Conservation (phyloP, 768 basidiomycete genomes). For the Gymnopilus dilepis region DNA sequence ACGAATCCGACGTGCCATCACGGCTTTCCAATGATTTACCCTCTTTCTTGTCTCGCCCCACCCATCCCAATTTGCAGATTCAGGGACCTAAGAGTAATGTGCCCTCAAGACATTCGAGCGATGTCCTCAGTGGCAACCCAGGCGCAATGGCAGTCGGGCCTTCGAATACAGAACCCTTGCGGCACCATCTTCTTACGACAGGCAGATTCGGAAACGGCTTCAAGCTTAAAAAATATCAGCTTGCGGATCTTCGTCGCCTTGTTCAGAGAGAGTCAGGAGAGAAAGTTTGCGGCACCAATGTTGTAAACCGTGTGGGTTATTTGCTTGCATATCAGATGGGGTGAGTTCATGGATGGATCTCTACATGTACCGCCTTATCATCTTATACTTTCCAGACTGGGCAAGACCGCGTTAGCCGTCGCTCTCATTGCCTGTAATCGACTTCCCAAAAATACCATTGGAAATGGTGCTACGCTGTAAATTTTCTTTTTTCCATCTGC, state of each 20-base stretch:
- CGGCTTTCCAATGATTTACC: not conserved
- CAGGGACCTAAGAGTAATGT: too few relatives aligned
- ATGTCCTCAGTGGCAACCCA: too few relatives aligned
- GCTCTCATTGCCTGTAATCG: slow-evolving; percentile 11
- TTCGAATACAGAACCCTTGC: not conserved
- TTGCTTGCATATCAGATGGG: slow-evolving; percentile 23
- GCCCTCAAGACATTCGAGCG: too few relatives aligned
- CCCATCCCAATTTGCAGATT: too few relatives aligned
- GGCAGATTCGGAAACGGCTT: slow-evolving; percentile 14
- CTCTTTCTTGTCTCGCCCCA: too few relatives aligned
- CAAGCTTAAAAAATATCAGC: slow-evolving; percentile 15
- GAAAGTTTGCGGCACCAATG: slow-evolving; percentile 16
- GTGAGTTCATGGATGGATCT: too few relatives aligned
- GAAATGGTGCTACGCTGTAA: not conserved
- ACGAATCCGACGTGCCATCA: not conserved
- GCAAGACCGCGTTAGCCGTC: slow-evolving; percentile 13
- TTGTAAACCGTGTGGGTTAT: slow-evolving; percentile 16
- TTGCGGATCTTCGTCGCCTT: slow-evolving; percentile 9
- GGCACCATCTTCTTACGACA: not conserved
- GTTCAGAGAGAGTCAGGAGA: slow-evolving; percentile 18
- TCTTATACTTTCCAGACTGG: slow-evolving; percentile 11
- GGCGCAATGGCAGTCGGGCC: too few relatives aligned
- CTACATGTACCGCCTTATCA: not conserved
- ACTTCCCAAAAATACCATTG: slow-evolving; percentile 5
- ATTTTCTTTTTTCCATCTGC: not conserved